Percentiles rank a stretch among this genome's conserved stretches.
These are phyloP conservation scores for Leccinum subspadiceum DNA, from an alignment of 1,284 basidiomycete species.

Conservation along the genomic window DNA sequence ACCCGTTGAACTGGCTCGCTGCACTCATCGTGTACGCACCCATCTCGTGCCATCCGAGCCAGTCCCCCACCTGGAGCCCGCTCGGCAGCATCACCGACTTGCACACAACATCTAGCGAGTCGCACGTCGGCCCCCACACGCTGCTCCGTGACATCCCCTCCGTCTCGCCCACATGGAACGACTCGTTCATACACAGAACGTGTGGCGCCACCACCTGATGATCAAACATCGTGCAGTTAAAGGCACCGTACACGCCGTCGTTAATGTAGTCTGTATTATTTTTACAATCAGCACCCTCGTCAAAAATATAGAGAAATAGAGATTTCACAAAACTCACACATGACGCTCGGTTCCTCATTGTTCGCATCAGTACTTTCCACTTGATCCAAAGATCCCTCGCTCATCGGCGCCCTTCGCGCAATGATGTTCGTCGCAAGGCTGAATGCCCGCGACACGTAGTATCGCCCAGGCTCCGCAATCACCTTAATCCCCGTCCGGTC, in stretches of 20 bases:
- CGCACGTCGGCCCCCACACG: conserved; percentile 83
- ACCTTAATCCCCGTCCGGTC: conserved; percentile 72
- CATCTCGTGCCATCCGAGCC: conserved; percentile 91
- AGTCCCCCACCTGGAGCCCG: conserved; percentile 79
- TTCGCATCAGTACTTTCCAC: conserved; percentile 14
- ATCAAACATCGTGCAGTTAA: conserved; percentile 96
- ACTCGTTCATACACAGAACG: conserved; percentile 62
- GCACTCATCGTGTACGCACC: conserved; percentile 93
- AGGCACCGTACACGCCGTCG: conserved; percentile 96
- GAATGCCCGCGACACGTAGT: conserved; percentile 93
- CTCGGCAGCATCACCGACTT: conserved; percentile 59
- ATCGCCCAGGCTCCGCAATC: conserved; percentile 96
- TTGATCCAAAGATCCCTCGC: conserved; percentile 21
- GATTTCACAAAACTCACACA: conserved; percentile 62
- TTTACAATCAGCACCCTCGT: conserved; percentile 6
- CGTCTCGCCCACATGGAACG: conserved; percentile 50
- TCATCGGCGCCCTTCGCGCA: conserved; percentile 71
- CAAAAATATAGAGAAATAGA: conserved; percentile 9
- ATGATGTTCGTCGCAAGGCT: conserved; percentile 93
- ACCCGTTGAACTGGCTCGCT: conserved; percentile 87
- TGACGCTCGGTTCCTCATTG: conserved; percentile 62
- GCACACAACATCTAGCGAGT: conserved; percentile 85
- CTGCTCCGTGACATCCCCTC: conserved; percentile 50
- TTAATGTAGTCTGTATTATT: conserved; percentile 85
- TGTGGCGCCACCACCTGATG: conserved; percentile 86